Base-by-base conservation (phyloP, 2,329 filamentous ascomycete genomes). In the Fusarium multiceps region DNA sequence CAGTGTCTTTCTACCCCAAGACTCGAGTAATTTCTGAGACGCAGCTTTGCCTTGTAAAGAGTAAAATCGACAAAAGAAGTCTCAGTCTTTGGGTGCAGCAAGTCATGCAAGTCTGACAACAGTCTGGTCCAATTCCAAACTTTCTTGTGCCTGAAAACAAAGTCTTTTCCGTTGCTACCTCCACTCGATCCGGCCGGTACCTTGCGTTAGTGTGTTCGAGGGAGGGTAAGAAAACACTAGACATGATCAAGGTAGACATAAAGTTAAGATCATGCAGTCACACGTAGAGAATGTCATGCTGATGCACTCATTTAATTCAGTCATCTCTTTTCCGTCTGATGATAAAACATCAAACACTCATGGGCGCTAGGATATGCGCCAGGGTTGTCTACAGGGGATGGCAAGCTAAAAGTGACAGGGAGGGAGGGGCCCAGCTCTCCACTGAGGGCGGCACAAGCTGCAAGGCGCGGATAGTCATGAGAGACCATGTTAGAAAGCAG, bases 201-300 rank as follows among this genome's bases (percentile, higher is more conserved):
- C 63, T 66, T 66, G 34, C 63, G 55, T 66, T 66, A 66, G 62
- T 61, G 63, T 25, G 18, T 50, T 37, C 21, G 28, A 28, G 34
- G 21, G 25, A 21, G 25, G 27, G 34, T 14, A 49, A 21, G 37
- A 60, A 61, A 60, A 43, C 21, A 49, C 12, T 18, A 30, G 16
- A 13, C 60, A 65, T 50, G 46, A 65, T 59, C 25, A 12, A 10
- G 23, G 11, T 4, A 18, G 61, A 66, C 55, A 66, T 49, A 66
- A 66, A 61, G 0, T 34, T 30, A 2, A 18, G 25, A 16, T 7
- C 62, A 55, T 21, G 7, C 11, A 3, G 1, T 2, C 13, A 2
- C 2, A 4, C 3, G 2, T 9, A 2, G 3, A 2, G 1, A 13
- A 6, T 18, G 6, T 10, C 1, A 16, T 3, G 16, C 6, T 23